These are phyloP conservation scores for Neurospora tetrasperma DNA, from an alignment of 495 filamentous ascomycete species.

Conservation along the genomic window DNA sequence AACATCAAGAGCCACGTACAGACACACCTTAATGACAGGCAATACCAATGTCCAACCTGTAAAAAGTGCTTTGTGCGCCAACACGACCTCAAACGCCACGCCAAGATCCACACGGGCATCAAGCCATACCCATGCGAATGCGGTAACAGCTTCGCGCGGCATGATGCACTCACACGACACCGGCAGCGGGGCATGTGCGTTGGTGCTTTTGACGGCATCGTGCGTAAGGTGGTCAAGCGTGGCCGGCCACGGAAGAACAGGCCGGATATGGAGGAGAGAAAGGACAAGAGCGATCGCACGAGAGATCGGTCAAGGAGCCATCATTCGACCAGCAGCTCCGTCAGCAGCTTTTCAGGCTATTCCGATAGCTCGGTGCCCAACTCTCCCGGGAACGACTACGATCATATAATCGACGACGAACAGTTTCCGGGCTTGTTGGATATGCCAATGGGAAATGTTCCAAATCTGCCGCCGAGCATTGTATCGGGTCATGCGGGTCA, in stretches of 20 bases:
- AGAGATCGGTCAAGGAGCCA: constrained; percentile 36
- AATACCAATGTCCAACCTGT: constrained; percentile 82
- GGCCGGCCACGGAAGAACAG: constrained; percentile 38
- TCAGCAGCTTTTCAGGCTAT: constrained; percentile 34
- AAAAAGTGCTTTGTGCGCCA: constrained; percentile 91
- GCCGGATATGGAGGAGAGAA: constrained; percentile 50
- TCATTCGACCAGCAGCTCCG: constrained; percentile 31
- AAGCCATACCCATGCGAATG: constrained; percentile 89
- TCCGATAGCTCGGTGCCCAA: constrained; percentile 37
- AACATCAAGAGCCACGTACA: constrained; percentile 98
- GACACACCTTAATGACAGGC: constrained; percentile 90
- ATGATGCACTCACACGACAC: constrained; percentile 90
- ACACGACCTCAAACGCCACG: constrained; percentile 92
- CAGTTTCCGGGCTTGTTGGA: constrained; percentile 33
- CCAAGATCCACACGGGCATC: constrained; percentile 89
- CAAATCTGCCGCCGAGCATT: background rate
- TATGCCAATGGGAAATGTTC: constrained; percentile 25
- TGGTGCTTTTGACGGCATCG: constrained; percentile 76
- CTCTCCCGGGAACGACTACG: constrained; percentile 32
- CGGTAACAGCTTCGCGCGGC: constrained; percentile 81
- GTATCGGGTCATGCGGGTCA: background rate
- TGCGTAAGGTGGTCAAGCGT: constrained; percentile 47
- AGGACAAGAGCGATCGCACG: constrained; percentile 50
- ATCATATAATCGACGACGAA: constrained; percentile 35
- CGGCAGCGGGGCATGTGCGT: constrained; percentile 90